phyloP scores from a whole-genome alignment of 1,284 basidiomycete genomes.

The Tilletia caries region DNA sequence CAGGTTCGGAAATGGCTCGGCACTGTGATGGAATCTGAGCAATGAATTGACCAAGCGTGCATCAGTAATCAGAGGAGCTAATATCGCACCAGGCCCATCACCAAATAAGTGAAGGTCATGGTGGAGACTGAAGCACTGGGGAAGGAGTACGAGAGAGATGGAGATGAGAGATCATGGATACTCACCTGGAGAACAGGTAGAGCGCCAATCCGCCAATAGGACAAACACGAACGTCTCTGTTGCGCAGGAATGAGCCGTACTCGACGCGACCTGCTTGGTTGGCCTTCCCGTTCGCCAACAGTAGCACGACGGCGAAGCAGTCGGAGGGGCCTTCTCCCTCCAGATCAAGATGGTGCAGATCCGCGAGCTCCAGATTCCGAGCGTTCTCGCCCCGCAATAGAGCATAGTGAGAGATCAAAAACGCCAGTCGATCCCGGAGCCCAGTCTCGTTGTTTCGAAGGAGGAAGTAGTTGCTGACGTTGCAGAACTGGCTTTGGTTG shows the following conservation, averaged over 20 bases:
- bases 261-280: neutral
- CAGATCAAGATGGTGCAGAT: neutral
- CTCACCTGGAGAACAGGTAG: neutral
- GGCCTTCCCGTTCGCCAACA: neutral
- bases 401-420: neutral
- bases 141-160: too few species aligned
- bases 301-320: neutral
- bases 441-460: neutral
- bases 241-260: neutral
- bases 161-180: neutral
- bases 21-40: too few species aligned
- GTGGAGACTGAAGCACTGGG: too few species aligned
- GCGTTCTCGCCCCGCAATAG: neutral
- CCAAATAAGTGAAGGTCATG: too few species aligned
- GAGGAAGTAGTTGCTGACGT: neutral
- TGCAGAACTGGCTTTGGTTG: neutral
- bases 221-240: neutral
- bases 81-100: too few species aligned
- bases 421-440: neutral
- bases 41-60: too few species aligned
- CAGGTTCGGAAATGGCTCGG: too few species aligned
- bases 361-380: neutral
- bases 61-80: too few species aligned
- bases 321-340: too few species aligned
- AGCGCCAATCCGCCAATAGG: neutral